phyloP scores from a whole-genome alignment of 2,329 filamentous ascomycete genomes.

The Calonectria fujianensis region DNA sequence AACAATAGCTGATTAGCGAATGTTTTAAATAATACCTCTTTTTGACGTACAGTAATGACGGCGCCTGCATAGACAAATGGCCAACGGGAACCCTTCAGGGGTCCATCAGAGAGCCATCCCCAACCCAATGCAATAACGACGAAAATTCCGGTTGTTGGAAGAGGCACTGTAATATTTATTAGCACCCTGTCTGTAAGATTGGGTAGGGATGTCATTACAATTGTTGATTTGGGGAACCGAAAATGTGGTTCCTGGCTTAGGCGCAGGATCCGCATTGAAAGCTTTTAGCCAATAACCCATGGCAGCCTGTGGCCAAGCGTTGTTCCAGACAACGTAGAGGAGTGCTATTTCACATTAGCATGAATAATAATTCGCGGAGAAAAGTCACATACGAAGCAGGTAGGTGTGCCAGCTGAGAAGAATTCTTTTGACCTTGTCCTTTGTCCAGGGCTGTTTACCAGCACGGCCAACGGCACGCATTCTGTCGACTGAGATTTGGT shows the following conservation, averaged over 20 bases:
- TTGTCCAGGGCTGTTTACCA: constrained; percentile 47
- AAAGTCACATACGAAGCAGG: constrained; percentile 38
- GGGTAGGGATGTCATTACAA: constrained; percentile 3
- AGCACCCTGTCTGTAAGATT: not conserved
- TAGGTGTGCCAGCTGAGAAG: constrained; percentile 47
- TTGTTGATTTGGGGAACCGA: constrained; percentile 42
- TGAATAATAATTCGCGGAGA: too few relatives aligned
- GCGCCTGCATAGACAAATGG: constrained; percentile 48
- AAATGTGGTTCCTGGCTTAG: constrained; percentile 42
- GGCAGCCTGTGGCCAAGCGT: constrained; percentile 41
- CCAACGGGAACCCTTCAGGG: constrained; percentile 41
- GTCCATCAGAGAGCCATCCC: constrained; percentile 49
- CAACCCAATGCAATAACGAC: constrained; percentile 44
- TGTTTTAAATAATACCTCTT: too few relatives aligned
- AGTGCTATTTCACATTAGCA: constrained; percentile 33
- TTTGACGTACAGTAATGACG: constrained; percentile 38
- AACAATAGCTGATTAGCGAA: not conserved
- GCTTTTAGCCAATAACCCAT: constrained; percentile 50
- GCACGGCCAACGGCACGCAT: constrained; percentile 45
- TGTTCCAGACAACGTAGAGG: constrained; percentile 47
- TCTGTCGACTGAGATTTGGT: constrained; percentile 37
- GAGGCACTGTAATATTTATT: constrained; percentile 35
- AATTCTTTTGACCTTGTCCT: constrained; percentile 42
- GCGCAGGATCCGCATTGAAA: constrained; percentile 44
- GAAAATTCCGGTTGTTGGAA: constrained; percentile 47